Evolutionary conservation across 2,329 filamentous ascomycete genomes (phyloP).

Genomic region (Ilyonectria mors-panacis): DNA sequence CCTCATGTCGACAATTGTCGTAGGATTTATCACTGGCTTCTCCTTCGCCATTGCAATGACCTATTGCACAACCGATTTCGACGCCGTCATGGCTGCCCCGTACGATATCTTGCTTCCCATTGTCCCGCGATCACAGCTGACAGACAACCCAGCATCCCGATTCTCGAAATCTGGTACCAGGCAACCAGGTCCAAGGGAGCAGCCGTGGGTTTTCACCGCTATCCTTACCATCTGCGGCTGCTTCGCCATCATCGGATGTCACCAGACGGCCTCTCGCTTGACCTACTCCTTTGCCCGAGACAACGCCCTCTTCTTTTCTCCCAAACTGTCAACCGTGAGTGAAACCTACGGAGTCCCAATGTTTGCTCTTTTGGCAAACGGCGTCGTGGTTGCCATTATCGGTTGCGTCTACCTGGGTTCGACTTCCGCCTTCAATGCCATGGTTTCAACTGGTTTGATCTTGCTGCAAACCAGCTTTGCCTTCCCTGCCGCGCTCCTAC

Average conservation of each 20-base stretch:
- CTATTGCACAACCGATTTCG: conserved; percentile 42
- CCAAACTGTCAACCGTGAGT: conserved; percentile 16
- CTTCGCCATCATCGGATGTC: conserved; percentile 31
- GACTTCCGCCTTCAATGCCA: conserved; percentile 32
- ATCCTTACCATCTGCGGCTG: conserved; percentile 33
- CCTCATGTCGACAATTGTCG: conserved; percentile 50
- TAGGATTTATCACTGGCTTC: conserved; percentile 53
- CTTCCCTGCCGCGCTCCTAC: conserved; percentile 25
- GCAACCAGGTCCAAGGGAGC: conserved; percentile 21
- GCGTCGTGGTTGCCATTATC: conserved; percentile 23
- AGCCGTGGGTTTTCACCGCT: conserved; percentile 16
- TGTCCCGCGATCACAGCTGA: background rate
- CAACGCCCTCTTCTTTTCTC: conserved; percentile 27
- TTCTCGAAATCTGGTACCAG: conserved; percentile 29
- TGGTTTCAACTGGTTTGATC: conserved; percentile 28
- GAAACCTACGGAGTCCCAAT: conserved; percentile 19
- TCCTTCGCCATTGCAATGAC: conserved; percentile 50
- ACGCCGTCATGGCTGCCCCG: conserved; percentile 30
- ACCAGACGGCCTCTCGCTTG: conserved; percentile 38
- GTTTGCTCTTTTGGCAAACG: conserved; percentile 22
- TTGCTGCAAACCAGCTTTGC: conserved; percentile 32
- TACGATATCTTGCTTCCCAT: background rate
- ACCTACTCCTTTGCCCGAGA: conserved; percentile 40
- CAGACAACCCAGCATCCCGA: conserved; percentile 6
- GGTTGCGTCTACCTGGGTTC: conserved; percentile 32